phyloP scores from a whole-genome alignment of 1,284 basidiomycete species.

The Moniliella sp. region DNA sequence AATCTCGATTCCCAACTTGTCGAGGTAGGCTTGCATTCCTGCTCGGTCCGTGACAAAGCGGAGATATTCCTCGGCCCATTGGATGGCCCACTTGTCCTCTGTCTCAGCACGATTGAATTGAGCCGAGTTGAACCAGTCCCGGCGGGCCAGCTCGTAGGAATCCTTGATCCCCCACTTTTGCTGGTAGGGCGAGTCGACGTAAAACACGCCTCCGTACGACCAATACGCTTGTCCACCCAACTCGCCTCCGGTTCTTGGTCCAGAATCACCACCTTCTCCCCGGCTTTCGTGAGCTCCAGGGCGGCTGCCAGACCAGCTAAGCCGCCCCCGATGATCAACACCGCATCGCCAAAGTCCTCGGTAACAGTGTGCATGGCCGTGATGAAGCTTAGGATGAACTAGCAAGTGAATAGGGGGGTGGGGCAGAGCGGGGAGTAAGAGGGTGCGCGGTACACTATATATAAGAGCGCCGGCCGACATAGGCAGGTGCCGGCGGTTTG shows the following conservation, averaged over 20 bases:
- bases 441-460: no score
- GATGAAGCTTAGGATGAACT: no score
- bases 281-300: conserved; percentile 5
- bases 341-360: no score
- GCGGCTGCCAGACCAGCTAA: conserved; percentile 6
- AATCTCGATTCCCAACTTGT: conserved; percentile 3
- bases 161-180: conserved; percentile 5
- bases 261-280: conserved; percentile 5
- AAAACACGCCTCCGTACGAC: conserved; percentile 7
- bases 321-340: no score
- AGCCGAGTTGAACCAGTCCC: conserved; percentile 6
- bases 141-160: conserved; percentile 4
- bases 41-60: conserved; percentile 5
- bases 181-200: conserved; percentile 5
- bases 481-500: no score
- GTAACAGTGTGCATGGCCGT: no score
- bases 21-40: conserved; percentile 3
- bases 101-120: conserved; percentile 3
- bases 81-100: conserved; percentile 4
- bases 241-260: conserved; percentile 5
- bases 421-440: no score
- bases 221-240: conserved; percentile 6
- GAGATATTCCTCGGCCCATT: conserved; percentile 5
- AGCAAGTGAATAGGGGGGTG: no score
- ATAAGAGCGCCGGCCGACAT: no score